These are phyloP conservation scores for Salix udensis DNA, from an alignment of 345 rosid genomes.

Conservation along the genomic window DNA sequence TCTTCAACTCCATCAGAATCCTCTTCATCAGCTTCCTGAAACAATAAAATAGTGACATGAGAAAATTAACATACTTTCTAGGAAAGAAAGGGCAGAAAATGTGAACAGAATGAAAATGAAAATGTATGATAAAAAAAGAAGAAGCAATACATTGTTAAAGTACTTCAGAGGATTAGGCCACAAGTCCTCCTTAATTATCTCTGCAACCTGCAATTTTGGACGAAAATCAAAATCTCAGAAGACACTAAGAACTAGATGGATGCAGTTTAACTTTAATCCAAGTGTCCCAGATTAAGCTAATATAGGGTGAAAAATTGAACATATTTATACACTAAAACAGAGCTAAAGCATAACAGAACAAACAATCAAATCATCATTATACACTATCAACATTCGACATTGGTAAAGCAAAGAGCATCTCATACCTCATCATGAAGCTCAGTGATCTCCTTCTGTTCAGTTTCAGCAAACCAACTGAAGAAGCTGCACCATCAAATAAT, in stretches of 20 bases:
- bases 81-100: neutral
- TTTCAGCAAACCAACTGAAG: constrained; percentile 22
- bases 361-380: neutral
- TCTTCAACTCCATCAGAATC: constrained; percentile 10
- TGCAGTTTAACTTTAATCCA: neutral
- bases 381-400: neutral
- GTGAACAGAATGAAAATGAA: neutral
- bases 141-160: constrained; percentile 16
- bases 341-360: neutral
- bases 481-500: constrained; percentile 13
- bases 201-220: constrained; percentile 15
- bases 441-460: neutral
- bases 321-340: neutral
- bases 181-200: constrained; percentile 27
- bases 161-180: constrained; percentile 30
- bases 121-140: neutral
- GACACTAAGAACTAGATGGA: neutral
- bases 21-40: constrained; percentile 19
- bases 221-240: neutral
- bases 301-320: neutral
- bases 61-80: too few species aligned
- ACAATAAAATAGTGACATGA: neutral
- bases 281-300: neutral
- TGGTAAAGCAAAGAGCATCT: neutral
- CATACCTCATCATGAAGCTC: constrained; percentile 23